A percentile compares a stretch with the other conserved stretches of the same genome.
These are phyloP conservation scores for Candida multigemmis DNA, from an alignment of 805 yeast genomes.

Conservation along the genomic window DNA sequence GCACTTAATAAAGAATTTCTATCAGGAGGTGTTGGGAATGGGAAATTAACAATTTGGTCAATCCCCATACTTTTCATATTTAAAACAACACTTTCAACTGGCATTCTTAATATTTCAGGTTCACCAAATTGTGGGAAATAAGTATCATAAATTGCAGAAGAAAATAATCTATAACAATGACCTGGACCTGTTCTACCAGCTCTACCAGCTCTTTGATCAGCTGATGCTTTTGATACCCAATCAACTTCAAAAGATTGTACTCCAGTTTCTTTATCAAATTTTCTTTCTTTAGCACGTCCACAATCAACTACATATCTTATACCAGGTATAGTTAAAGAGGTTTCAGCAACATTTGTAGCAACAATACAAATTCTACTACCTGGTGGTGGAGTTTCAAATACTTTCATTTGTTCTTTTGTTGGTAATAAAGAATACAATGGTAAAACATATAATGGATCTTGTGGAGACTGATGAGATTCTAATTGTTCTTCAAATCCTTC, in stretches of 20 bases:
- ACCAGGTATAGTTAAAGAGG: conserved; percentile 93
- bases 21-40: conserved; percentile 93
- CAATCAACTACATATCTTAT: conserved; percentile 91
- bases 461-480: conserved; percentile 61
- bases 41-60: conserved; percentile 81
- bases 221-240: conserved; percentile 93
- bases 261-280: conserved; percentile 72
- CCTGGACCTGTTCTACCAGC: conserved; percentile 99
- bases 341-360: conserved; percentile 97
- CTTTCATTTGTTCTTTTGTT: conserved; percentile 91
- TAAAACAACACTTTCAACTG: conserved; percentile 90
- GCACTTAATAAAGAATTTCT: conserved; percentile 52
- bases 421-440: conserved; percentile 91
- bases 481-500: conserved; percentile 66
- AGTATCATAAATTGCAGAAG: conserved; percentile 88
- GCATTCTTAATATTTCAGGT: conserved; percentile 93
- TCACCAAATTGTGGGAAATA: conserved; percentile 74
- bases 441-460: conserved; percentile 78
- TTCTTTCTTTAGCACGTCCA: conserved; percentile 88
- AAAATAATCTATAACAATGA: conserved; percentile 84
- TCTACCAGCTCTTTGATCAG: conserved; percentile 92
- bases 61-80: conserved; percentile 98
- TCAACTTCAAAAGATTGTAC: conserved; percentile 87
- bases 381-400: conserved; percentile 75
- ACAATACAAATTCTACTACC: conserved; percentile 86